Percentiles rank a stretch among this genome's conserved stretches.
Conservation (phyloP, 495 filamentous ascomycete genomes). For the Aspergillus coremiiformis region DNA sequence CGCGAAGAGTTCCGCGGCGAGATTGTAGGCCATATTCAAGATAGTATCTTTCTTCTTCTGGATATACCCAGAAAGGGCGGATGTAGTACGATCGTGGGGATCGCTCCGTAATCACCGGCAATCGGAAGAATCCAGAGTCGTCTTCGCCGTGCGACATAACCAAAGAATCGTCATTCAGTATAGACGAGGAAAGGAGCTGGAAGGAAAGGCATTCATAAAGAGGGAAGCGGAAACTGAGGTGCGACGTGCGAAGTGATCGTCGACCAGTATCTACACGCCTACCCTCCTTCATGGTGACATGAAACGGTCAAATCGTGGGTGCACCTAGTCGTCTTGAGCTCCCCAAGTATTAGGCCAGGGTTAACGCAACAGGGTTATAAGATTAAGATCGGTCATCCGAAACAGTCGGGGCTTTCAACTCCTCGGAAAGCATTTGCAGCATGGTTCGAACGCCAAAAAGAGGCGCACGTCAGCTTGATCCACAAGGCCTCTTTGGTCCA, state of each 20-base stretch:
- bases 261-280: background rate
- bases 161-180: background rate
- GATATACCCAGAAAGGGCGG: background rate
- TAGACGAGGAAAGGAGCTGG: background rate
- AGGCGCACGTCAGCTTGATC: background rate
- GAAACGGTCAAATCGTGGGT: no score
- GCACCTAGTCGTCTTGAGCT: no score
- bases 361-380: no score
- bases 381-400: no score
- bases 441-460: no score
- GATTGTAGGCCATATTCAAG: slow-evolving; percentile 8
- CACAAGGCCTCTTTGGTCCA: background rate
- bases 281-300: no score
- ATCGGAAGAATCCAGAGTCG: background rate
- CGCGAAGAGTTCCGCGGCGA: slow-evolving; percentile 5
- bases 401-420: background rate
- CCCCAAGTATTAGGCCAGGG: no score
- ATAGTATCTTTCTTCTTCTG: background rate
- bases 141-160: background rate
- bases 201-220: background rate
- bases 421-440: no score
- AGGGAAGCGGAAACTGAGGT: background rate
- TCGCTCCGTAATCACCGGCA: background rate
- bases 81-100: background rate
- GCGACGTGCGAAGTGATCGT: background rate